Conservation (phyloP, 257 asterid genomes). For the Agastache rugosa region DNA sequence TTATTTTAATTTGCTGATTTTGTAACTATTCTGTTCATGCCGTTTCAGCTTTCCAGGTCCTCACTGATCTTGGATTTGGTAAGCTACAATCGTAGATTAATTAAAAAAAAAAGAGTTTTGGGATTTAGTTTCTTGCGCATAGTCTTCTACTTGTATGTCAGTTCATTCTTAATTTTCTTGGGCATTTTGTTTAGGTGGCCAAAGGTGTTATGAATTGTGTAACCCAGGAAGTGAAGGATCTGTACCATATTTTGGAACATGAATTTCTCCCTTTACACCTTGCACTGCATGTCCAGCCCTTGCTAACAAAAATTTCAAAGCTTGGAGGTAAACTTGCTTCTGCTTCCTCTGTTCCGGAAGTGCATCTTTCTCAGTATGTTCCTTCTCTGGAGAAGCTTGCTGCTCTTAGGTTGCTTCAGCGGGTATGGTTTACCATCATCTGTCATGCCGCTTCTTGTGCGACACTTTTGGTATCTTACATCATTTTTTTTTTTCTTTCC, state of each 20-base stretch:
- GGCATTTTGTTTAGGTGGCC: conserved; percentile 55
- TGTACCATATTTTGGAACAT: conserved; percentile 56
- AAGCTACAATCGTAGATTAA: conserved; percentile 35
- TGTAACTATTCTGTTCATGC: conserved; percentile 29
- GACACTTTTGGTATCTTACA: neutral
- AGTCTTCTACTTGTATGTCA: neutral
- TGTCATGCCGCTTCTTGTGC: neutral
- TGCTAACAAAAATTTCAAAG: conserved; percentile 31
- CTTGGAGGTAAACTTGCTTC: conserved; percentile 38
- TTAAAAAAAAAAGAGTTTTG: conserved; percentile 10
- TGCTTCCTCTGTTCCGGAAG: conserved; percentile 38
- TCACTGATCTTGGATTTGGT: conserved; percentile 56
- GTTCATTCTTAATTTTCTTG: conserved; percentile 13
- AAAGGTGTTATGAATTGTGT: conserved; percentile 94
- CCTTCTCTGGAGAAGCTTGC: conserved; percentile 84
- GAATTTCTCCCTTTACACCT: conserved; percentile 75
- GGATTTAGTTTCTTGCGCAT: neutral
- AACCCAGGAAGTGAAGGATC: conserved; percentile 73
- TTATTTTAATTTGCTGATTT: neutral
- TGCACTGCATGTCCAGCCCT: conserved; percentile 62
- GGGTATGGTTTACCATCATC: conserved; percentile 47
- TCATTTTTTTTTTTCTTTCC: neutral
- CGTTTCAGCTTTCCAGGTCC: conserved; percentile 86
- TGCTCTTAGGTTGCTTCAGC: conserved; percentile 83
- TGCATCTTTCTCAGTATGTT: conserved; percentile 70